phyloP scores from a whole-genome alignment of 495 filamentous ascomycete species.

The Margaritispora aquatica region DNA sequence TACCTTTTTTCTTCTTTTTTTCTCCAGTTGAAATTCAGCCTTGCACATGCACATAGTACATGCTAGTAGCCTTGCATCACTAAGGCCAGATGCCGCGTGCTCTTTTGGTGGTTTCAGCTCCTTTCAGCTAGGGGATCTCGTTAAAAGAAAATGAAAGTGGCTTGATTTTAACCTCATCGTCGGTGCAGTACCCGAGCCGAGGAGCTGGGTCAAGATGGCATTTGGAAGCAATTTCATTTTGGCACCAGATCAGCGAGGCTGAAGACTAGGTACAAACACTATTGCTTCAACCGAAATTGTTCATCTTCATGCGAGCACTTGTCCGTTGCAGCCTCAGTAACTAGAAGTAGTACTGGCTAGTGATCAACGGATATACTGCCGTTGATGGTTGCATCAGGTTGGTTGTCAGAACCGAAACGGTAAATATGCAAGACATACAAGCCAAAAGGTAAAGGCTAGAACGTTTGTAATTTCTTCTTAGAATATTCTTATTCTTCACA shows the following conservation, averaged over 20 bases:
- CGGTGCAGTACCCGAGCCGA: neutral
- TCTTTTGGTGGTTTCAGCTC: too few species aligned
- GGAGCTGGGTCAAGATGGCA: neutral
- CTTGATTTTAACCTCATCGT: neutral
- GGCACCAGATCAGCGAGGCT: neutral
- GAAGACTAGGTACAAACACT: neutral
- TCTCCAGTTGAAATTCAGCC: too few species aligned
- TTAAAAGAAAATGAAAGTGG: too few species aligned
- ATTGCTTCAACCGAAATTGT: neutral
- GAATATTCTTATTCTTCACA: too few species aligned
- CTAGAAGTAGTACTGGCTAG: too few species aligned
- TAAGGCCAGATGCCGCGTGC: neutral
- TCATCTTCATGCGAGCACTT: neutral
- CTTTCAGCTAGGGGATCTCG: neutral
- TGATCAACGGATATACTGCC: too few species aligned
- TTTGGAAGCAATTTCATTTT: neutral
- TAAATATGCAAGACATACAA: too few species aligned
- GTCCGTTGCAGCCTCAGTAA: neutral
- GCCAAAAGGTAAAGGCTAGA: too few species aligned
- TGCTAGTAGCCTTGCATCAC: neutral
- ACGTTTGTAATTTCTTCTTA: too few species aligned
- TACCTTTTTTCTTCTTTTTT: too few species aligned
- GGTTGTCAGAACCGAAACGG: too few species aligned
- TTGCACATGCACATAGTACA: neutral
- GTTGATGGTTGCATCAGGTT: too few species aligned